Conservation (phyloP, 129 eudicot species). For the Lactuca saligna region DNA sequence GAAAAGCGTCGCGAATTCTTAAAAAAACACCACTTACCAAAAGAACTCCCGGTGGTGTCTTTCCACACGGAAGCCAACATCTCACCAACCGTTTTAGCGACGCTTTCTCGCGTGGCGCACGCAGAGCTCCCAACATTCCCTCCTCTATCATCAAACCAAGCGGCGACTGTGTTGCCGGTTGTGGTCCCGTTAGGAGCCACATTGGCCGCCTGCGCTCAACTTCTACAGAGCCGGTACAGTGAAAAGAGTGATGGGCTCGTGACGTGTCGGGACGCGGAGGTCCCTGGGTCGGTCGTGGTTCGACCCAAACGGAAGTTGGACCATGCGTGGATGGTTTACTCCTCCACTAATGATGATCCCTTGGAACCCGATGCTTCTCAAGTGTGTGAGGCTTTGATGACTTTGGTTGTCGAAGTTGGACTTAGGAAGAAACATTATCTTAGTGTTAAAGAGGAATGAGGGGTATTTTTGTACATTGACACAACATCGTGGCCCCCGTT, state of each 20-base stretch:
- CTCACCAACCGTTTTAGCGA: conserved; percentile 85
- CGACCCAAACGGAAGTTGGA: conserved; percentile 81
- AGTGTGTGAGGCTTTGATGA: conserved; percentile 84
- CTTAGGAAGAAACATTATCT: conserved; percentile 48
- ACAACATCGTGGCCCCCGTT: not conserved
- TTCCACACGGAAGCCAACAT: conserved; percentile 83
- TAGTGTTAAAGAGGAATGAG: conserved; percentile 35
- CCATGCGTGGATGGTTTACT: conserved; percentile 98
- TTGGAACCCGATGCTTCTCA: conserved; percentile 77
- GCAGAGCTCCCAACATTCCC: conserved; percentile 76
- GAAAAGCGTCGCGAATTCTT: conserved; percentile 67
- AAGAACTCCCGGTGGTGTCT: conserved; percentile 82
- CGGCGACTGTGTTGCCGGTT: conserved; percentile 66
- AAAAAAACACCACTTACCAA: conserved; percentile 54
- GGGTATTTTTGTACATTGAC: not conserved
- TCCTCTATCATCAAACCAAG: conserved; percentile 43
- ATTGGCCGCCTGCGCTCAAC: conserved; percentile 90
- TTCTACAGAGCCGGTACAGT: conserved; percentile 74
- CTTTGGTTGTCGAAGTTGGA: conserved; percentile 72
- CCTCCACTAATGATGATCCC: conserved; percentile 74
- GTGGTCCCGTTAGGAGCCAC: conserved; percentile 94
- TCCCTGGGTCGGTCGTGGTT: conserved; percentile 94
- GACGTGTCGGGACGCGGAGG: conserved; percentile 93
- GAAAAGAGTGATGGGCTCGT: conserved; percentile 97
- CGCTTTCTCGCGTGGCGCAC: conserved; percentile 80